Conservation (phyloP, 2,329 filamentous ascomycete genomes). For the Aspergillus ruber region DNA sequence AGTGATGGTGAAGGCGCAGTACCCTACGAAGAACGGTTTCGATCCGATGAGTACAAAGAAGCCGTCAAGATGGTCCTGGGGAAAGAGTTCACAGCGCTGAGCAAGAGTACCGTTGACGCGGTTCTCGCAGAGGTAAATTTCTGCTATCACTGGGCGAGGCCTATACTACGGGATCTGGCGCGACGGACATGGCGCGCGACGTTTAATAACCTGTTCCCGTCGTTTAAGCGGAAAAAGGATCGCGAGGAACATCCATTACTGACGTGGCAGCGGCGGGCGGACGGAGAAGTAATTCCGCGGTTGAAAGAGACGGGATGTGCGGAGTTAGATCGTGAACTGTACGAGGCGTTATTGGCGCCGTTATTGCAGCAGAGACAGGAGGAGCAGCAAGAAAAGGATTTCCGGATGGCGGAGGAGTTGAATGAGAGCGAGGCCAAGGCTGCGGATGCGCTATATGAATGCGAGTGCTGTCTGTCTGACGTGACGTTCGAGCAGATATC, state of each 20-base stretch:
- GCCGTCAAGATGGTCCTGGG: conserved; percentile 33
- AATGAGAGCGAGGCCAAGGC: conserved; percentile 39
- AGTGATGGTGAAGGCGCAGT: conserved; percentile 19
- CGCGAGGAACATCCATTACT: conserved; percentile 36
- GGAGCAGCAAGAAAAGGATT: conserved; percentile 33
- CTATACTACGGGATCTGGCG: conserved; percentile 37
- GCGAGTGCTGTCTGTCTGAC: conserved; percentile 44
- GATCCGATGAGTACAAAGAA: conserved; percentile 37
- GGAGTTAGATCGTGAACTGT: conserved; percentile 40
- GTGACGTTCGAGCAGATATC: conserved; percentile 44
- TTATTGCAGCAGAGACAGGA: conserved; percentile 28
- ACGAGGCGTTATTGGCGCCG: conserved; percentile 32
- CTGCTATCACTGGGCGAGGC: conserved; percentile 39
- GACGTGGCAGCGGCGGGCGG: conserved; percentile 26
- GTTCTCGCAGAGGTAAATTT: conserved; percentile 45
- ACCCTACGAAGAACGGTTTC: conserved; percentile 38
- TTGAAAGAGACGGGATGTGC: conserved; percentile 37
- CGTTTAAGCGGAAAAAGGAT: conserved; percentile 35
- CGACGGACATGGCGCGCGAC: conserved; percentile 41
- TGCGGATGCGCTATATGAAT: conserved; percentile 40
- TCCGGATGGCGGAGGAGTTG: conserved; percentile 34
- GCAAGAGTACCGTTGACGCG: conserved; percentile 39
- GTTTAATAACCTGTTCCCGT: conserved; percentile 37
- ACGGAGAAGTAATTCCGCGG: conserved; percentile 25
- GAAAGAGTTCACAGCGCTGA: conserved; percentile 40